Base-by-base conservation (phyloP, 1,284 basidiomycete genomes). In the Pascua sp. region DNA sequence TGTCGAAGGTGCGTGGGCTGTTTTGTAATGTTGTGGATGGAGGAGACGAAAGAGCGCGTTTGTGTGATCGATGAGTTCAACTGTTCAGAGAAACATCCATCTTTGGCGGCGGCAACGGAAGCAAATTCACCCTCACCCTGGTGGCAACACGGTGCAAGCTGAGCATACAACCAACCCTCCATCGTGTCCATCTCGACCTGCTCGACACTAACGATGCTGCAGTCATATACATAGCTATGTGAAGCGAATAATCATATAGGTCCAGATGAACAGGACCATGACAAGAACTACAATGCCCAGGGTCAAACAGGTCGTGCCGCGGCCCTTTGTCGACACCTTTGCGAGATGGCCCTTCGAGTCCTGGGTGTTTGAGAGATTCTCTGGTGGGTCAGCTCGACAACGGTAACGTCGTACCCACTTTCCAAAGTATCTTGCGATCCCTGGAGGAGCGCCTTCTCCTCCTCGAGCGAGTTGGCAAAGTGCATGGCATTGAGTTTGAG, bases 161-260 rank as follows among this genome's bases (percentile, higher is more conserved):
- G n/a, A n/a, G n/a, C n/a, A n/a, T n/a, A n/a, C n/a, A n/a, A n/a
- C n/a, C n/a, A n/a, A n/a, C n/a, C n/a, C n/a, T n/a, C n/a, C n/a
- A n/a, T n/a, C n/a, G 24, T 32, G 24, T 32, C 24, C 24, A 32
- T 32, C 24, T 32, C 24, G 24, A 3, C 24, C 3, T 32, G 24
- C 24, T 32, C 24, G 24, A 32, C 24, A 32, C 7, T 32, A 4
- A 7, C 24, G 7, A 32, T 32, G 7, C 24, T 32, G 24, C 3
- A 32, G 24, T 7, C 24, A 32, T 32, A 32, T 32, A 7, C 24
- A 32, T 32, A 32, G 15, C 50, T 61, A 77, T 2, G 76, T 76
- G 56, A 79, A 73, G 11, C 76, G 69, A 50, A 79, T 79, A 46
- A 79, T 66, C 63, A 78, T 64, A 60, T 76, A 77, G 10, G 76